These are phyloP conservation scores for Naegleria gruberi DNA, from an alignment of 208 protist genomes.

Conservation along the genomic window DNA sequence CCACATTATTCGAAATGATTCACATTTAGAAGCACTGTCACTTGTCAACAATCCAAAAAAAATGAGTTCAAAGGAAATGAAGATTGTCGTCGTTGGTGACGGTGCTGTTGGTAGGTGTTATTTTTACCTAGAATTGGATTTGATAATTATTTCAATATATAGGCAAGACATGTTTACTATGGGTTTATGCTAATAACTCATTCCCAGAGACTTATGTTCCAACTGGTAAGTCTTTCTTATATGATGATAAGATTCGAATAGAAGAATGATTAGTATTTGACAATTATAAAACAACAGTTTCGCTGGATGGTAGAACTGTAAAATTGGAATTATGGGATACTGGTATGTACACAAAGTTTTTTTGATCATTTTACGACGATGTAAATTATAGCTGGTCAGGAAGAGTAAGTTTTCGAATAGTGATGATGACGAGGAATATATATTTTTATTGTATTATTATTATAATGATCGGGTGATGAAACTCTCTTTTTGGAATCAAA, in stretches of 20 bases:
- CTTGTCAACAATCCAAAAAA: background rate
- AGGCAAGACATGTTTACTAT: conserved; percentile 51
- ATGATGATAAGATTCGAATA: no score
- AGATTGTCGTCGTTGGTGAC: background rate
- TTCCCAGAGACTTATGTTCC: conserved; percentile 50
- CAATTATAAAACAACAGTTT: conserved; percentile 67
- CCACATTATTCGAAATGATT: no score
- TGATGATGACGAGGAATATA: no score
- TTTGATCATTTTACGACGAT: background rate
- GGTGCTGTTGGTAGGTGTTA: background rate
- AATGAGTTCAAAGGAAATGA: background rate
- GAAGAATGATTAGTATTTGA: conserved; percentile 74
- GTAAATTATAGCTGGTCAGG: conserved; percentile 58
- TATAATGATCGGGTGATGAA: no score
- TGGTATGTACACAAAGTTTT: background rate
- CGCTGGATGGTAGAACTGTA: conserved; percentile 48
- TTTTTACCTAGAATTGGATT: no score
- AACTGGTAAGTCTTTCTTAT: conserved; percentile 35
- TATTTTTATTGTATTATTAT: no score
- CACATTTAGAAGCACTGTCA: no score
- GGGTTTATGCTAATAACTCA: conserved; percentile 29
- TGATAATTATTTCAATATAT: background rate
- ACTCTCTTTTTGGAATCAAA: no score
- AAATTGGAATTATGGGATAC: conserved; percentile 63
- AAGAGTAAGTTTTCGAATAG: conserved; percentile 64